Evolutionary conservation across 345 rosid species (phyloP), one percentile per base, ranked within the genome.

Genomic region (Camelina hispida): DNA sequence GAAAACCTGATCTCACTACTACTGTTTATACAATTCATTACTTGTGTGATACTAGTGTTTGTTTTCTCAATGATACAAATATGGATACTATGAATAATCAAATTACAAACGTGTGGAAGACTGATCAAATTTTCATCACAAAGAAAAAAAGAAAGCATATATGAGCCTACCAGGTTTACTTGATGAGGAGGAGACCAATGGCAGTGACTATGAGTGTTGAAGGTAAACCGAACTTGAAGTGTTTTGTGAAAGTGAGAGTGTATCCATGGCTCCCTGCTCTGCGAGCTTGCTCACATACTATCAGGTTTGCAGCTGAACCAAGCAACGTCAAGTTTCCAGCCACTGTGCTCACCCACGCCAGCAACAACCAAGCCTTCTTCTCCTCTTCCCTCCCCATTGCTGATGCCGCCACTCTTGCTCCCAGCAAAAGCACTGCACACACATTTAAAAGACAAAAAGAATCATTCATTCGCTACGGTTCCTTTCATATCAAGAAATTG

Each of bases 231-330:
- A 88, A 89, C 63, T 83, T 87, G 18, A 93, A 80, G 58, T 93
- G 97, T 30, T 76, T 87, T 84, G 86, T 88, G 72, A 93, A 91
- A 38, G 93, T 83, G 25, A 91, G 78, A 5, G 81, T 85, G 83
- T 89, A 88, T 2, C 85, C 86, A 13, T 81, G 66, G 10, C 62
- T 67, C 1, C 84, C 80, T 48, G 91, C 79, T 4, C 91, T 79
- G 13, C 83, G 75, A 56, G 98, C 98, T 83, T 93, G 91, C 73
- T 91, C 96, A 14, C 98, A 88, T 60, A 91, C 94, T 53, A 91
- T 91, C 85, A 93, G 77, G 79, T 93, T 93, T 3, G 96, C 94
- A 0, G 97, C 97, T 6, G 97, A 91, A 4, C 98, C 98, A 22
- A 91, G 71, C 44, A 91, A 81, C 0, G 98, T 87, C 53, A 93